Conservation (phyloP, 352 stramenopile genomes). For the Hyphochytrium catenoides region DNA sequence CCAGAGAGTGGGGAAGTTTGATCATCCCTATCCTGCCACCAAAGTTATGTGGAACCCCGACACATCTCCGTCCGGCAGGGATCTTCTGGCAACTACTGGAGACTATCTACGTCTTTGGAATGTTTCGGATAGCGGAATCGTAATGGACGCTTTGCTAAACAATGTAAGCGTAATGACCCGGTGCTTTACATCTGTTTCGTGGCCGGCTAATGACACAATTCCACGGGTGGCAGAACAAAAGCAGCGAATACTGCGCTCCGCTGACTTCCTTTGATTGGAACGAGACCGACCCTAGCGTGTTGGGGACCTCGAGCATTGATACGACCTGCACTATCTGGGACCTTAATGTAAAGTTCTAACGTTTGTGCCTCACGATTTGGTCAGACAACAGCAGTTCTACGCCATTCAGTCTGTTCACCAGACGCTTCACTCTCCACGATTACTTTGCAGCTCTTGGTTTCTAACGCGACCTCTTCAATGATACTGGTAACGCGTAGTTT, state of each 20-base stretch:
- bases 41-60: conserved; percentile 62
- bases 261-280: conserved; percentile 98
- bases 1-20: too few relatives aligned
- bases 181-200: too few relatives aligned
- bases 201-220: too few relatives aligned
- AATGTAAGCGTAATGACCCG: too few relatives aligned
- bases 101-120: conserved; percentile 59
- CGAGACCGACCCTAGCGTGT: conserved; percentile 76
- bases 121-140: conserved; percentile 37
- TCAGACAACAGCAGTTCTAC: too few relatives aligned
- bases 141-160: conserved; percentile 35
- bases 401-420: too few relatives aligned
- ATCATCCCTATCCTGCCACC: conserved; percentile 56
- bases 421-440: too few relatives aligned
- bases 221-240: conserved; percentile 23
- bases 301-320: conserved; percentile 89
- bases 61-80: conserved; percentile 17
- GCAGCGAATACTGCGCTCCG: conserved; percentile 79
- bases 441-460: too few relatives aligned
- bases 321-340: conserved; percentile 98
- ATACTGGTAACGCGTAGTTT: too few relatives aligned
- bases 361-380: too few relatives aligned
- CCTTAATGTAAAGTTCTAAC: conserved; percentile 72
- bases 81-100: conserved; percentile 46
- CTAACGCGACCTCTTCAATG: too few relatives aligned